A percentile compares a stretch with the other conserved stretches of the same genome.
Evolutionary conservation across 208 protist genomes (phyloP).

Genomic region (Acanthamoeba lenticulata): DNA sequence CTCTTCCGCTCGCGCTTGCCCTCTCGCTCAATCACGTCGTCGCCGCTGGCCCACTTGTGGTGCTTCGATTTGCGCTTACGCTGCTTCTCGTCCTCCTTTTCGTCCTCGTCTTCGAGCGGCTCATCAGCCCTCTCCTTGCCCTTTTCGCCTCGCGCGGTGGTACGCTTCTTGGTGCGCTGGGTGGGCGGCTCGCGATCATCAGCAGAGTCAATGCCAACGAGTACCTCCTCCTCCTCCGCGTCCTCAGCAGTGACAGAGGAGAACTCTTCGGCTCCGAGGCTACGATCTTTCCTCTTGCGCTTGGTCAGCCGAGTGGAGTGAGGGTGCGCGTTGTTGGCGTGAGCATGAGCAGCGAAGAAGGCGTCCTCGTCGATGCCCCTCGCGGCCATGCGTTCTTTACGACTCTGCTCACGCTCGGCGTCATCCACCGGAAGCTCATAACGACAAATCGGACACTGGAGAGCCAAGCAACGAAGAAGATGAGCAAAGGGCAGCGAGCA

Average conservation of each 20-base stretch:
- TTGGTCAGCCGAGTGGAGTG: not conserved
- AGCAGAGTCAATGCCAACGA: too few species aligned
- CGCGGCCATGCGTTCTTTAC: slow-evolving; percentile 9
- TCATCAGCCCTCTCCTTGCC: not conserved
- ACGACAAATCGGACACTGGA: slow-evolving; percentile 32
- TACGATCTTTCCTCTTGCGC: too few species aligned
- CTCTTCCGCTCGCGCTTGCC: not conserved
- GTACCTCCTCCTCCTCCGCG: too few species aligned
- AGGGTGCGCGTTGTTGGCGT: not conserved
- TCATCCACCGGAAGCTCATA: slow-evolving; percentile 30
- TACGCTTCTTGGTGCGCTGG: not conserved
- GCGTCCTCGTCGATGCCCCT: slow-evolving; percentile 40
- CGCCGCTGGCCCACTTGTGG: too few species aligned
- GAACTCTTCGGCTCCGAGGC: too few species aligned
- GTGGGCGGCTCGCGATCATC: too few species aligned
- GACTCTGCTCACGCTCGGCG: not conserved
- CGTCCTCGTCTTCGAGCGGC: not conserved
- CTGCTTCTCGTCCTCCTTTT: not conserved
- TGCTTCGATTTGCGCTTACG: not conserved
- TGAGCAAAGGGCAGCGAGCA: not conserved
- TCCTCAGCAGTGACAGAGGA: too few species aligned
- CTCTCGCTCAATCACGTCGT: too few species aligned
- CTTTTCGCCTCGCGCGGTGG: not conserved
- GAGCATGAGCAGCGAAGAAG: not conserved
- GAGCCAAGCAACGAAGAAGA: not conserved